Conservation (phyloP, 805 yeast species). For the Yarrowia sp. region DNA sequence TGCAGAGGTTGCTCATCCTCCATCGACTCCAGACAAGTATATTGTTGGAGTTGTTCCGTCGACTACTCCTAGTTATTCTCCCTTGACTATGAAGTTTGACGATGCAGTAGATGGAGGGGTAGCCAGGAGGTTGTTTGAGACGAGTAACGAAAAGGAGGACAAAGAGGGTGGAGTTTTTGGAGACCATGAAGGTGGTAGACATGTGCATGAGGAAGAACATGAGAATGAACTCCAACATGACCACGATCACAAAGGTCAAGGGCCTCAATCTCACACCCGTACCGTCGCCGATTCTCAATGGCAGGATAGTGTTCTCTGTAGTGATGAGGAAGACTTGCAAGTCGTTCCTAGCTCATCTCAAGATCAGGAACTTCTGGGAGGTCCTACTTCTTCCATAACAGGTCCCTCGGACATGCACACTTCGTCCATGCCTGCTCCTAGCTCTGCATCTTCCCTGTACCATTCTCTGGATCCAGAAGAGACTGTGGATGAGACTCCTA, state of each 20-base stretch:
- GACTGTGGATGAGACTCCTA: slow-evolving; percentile 22
- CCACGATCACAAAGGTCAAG: neutral
- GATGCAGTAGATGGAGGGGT: slow-evolving; percentile 8
- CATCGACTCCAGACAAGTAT: slow-evolving; percentile 17
- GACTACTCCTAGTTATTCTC: slow-evolving; percentile 29
- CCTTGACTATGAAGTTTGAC: slow-evolving; percentile 13
- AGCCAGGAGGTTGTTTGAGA: slow-evolving; percentile 17
- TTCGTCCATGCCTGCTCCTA: slow-evolving; percentile 20
- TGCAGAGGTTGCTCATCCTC: slow-evolving; percentile 3
- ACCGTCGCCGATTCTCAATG: slow-evolving; percentile 24
- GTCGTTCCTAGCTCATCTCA: slow-evolving; percentile 23
- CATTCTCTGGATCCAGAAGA: slow-evolving; percentile 8
- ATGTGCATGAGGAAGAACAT: neutral
- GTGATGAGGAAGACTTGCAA: neutral
- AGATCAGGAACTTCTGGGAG: neutral
- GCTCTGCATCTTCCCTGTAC: neutral
- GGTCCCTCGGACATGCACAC: neutral
- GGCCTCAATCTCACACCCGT: too few relatives aligned
- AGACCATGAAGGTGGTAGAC: neutral
- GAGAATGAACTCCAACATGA: neutral
- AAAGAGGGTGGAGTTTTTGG: neutral
- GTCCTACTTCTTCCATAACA: neutral
- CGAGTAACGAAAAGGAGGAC: neutral
- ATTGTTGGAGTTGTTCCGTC: slow-evolving; percentile 11
- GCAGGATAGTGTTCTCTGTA: slow-evolving; percentile 12